Evolutionary conservation across 2,329 filamentous ascomycete genomes (phyloP), one percentile per base, ranked within the genome.

Genomic region (Colletotrichum liriopes): DNA sequence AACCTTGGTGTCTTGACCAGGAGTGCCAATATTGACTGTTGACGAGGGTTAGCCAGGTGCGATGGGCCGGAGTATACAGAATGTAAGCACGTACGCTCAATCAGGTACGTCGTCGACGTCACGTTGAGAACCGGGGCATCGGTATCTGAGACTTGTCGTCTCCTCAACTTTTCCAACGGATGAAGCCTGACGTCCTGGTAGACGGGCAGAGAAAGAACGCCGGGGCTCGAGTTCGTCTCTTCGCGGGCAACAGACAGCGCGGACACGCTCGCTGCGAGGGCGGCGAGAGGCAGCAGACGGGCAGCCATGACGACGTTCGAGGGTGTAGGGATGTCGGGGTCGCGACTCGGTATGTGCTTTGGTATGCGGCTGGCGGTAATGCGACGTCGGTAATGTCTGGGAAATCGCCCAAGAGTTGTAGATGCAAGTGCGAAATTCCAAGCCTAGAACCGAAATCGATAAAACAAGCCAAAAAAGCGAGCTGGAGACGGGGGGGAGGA

Each of bases 1-100:
- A 41, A 88, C 84, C 29, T 84, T 83, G 45, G 87, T 79, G 11
- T 75, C 79, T 73, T 88, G 86, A 0, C 80, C 77, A 4, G 83
- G 81, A 2, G 79, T 82, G 35, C 86, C 86, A 55, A 74, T 64
- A 23, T 54, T 35, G 18, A 74, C 73, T 74, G 32, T 26, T 23
- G 35, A 64, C 14, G 23, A 32, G 12, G 14, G 23, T 71, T 63
- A 64, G 43, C n/a, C 14, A 18, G 16, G 12, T 29, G 32, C 23
- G 2, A 43, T n/a, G 7, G 16, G 5, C 3, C 4, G 23, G 16
- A 18, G 8, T 18, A 37, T 3, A 5, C 11, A 9, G 14, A n/a
- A 11, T 7, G 26, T 6, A 32, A 54, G 12, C 29, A 62, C 73
- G 7, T 61, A 74, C 73, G 61, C 52, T 74, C 71, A 45, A 74